A percentile compares a stretch with the other conserved stretches of the same genome.
Evolutionary conservation across 345 rosid species (phyloP).

Genomic region (Viola odorata): DNA sequence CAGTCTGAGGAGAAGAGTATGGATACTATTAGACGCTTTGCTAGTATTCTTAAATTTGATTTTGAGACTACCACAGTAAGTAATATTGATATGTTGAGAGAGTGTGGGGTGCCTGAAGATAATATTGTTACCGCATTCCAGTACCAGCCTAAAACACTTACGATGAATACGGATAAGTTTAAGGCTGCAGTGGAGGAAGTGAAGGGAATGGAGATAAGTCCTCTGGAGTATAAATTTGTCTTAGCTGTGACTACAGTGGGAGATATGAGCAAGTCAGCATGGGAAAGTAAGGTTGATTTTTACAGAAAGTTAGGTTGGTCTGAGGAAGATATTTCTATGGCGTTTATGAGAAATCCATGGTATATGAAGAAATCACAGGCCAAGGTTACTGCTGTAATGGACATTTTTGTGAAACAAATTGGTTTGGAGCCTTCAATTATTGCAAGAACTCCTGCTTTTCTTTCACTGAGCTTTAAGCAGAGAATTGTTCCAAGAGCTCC

Average conservation of each 20-base stretch:
- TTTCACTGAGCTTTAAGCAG: constrained; percentile 8
- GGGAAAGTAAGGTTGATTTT: constrained; percentile 7
- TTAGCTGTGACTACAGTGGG: not conserved
- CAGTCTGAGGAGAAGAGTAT: constrained; percentile 10
- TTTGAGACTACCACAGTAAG: not conserved
- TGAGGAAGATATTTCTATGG: constrained; percentile 4
- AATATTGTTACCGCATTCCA: not conserved
- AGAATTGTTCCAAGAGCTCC: constrained; percentile 7
- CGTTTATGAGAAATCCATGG: constrained; percentile 12
- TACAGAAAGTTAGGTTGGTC: constrained; percentile 9
- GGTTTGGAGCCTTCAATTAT: constrained; percentile 9
- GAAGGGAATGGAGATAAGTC: constrained; percentile 9
- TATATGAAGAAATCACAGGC: constrained; percentile 8
- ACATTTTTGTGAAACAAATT: constrained; percentile 16
- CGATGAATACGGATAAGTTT: not conserved
- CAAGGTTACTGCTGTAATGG: constrained; percentile 18
- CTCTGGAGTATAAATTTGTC: not conserved
- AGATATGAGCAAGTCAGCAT: constrained; percentile 6
- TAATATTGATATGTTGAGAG: constrained; percentile 8
- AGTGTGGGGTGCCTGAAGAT: constrained; percentile 17
- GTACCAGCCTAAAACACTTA: not conserved
- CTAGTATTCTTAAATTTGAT: constrained; percentile 3
- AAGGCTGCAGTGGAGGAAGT: constrained; percentile 4
- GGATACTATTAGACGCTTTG: constrained; percentile 11
- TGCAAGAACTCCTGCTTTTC: not conserved